Base-by-base conservation (phyloP, 225 moss, liverwort and hornwort genomes). In the Climacium dendroides region DNA sequence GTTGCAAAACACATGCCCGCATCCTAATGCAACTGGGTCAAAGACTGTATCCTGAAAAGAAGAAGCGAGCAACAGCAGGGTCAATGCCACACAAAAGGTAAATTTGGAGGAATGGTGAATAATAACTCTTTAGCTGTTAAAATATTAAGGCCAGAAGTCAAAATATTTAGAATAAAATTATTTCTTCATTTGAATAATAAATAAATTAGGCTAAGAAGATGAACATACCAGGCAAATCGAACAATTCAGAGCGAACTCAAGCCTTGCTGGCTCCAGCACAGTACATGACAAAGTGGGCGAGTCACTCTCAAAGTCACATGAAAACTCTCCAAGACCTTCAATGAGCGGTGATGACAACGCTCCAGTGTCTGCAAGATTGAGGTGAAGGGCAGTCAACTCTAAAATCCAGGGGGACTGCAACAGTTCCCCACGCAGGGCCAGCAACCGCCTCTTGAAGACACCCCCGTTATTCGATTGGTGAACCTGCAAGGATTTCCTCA, bases 1-100 rank as follows among this genome's bases (percentile, higher is more conserved):
- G 53, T 92, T 92, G 93, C 96, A 95, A 75, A 95, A 96, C 30
- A 95, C 89, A 85, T 96, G 95, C 25, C 94, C 92, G 86, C 95
- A 96, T 29, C 92, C 89, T 85, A 96, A 90, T 52, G 95, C 92
- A 60, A 95, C 70, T 19, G 94, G 94, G 58, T 95, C 94, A 83
- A 96, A 96, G 32, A 95, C 85, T 17, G 89, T 85, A 32, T 95
- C 94, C 95, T 95, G 93, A 48, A 54, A 81, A 59, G 25, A 53
- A 39, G 13, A 54, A 50, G 43, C 70, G 34, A 70, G 32, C 57
- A 78, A n/a, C 28, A 79, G 41, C 64, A 47, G 23, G 20, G 43
- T 55, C 63, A 29, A 70, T 83, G 77, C 50, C 53, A 79, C 54
- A 87, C 25, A 25, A 13, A 50, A 69, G 19, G 23, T 24, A 50